Conservation (phyloP, 768 basidiomycete genomes). For the Lentinula lateritia region DNA sequence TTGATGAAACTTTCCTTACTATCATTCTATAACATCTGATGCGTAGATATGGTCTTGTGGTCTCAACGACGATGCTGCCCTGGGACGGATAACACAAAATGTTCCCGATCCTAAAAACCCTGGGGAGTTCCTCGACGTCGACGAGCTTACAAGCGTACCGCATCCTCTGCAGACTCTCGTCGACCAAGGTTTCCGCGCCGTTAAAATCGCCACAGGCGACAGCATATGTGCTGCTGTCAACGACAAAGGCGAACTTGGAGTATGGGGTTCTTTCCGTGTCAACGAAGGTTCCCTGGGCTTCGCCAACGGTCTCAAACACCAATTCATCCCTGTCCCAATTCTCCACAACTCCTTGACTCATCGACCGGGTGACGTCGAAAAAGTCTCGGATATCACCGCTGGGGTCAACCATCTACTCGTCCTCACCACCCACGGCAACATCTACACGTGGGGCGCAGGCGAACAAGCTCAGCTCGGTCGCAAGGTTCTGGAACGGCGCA, state of each 20-base stretch:
- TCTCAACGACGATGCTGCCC: constrained; percentile 83
- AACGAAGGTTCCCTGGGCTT: constrained; percentile 86
- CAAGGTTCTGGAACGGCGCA: constrained; percentile 81
- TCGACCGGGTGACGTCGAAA: constrained; percentile 62
- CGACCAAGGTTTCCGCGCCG: constrained; percentile 80
- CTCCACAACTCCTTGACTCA: constrained; percentile 43
- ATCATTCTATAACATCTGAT: not conserved
- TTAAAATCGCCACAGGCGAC: constrained; percentile 80
- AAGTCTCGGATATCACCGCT: constrained; percentile 68
- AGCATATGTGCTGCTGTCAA: constrained; percentile 84
- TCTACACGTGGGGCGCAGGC: constrained; percentile 88
- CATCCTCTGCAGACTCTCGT: constrained; percentile 64
- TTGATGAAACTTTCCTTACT: not conserved
- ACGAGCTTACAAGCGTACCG: constrained; percentile 51
- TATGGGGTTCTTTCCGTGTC: constrained; percentile 86
- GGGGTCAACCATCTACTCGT: constrained; percentile 90
- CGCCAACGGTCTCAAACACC: constrained; percentile 56
- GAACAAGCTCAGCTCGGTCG: constrained; percentile 91
- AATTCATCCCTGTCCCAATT: constrained; percentile 60
- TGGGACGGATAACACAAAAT: constrained; percentile 59
- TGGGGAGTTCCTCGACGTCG: constrained; percentile 49
- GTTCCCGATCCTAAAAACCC: constrained; percentile 59
- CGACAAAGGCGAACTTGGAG: constrained; percentile 71
- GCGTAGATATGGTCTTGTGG: constrained; percentile 78
- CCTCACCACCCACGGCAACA: constrained; percentile 79